Base-by-base conservation (phyloP, 2,329 filamentous ascomycete genomes). In the Apiospora arundinis region DNA sequence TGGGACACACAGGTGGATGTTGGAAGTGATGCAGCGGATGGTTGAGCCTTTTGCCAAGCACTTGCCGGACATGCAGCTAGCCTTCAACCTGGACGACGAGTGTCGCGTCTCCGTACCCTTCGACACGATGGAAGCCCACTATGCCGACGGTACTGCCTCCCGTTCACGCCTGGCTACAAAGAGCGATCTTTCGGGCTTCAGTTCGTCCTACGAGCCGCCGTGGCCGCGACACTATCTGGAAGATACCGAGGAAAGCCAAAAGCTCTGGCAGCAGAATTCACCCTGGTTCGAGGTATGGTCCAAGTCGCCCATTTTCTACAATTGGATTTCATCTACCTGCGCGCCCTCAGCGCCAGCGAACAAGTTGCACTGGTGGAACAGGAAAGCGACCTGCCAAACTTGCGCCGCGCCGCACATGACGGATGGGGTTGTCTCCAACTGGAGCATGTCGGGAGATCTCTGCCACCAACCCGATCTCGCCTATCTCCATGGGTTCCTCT, bases 1-100 rank as follows among this genome's bases (percentile, higher is more conserved):
- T 6, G 78, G 79, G 18, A 81, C 79, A 9, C 80, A 82, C 72
- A 73, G 77, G 21, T 82, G 81, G 81, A 81, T 82, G 80, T 76
- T 82, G 72, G 78, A 81, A 18, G 77, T 77, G 5, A 77, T 85
- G 68, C 77, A 77, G 32, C 77, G 77, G 1, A 84, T 84, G 80
- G 75, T 84, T 3, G 74, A 77, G 48, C 81, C 85, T 11, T 82
- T 87, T 73, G 80, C 81, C 8, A 74, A 82, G 70, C 83, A 82
- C 74, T 77, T 88, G 14, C 86, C 86, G 0, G 83, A 88, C 71
- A 86, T 88, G 83, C 85, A 88, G 72, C 81, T 88, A 23, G 85
- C 85, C 9, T 86, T 87, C 78, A 88, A 88, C 72, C 79, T 82
- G 9, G 81, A 86, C 70, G 85, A 88, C 76, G 85, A 87, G 73